Base-by-base conservation (phyloP, 2,329 filamentous ascomycete species). In the Sphaerulina vaccinii region DNA sequence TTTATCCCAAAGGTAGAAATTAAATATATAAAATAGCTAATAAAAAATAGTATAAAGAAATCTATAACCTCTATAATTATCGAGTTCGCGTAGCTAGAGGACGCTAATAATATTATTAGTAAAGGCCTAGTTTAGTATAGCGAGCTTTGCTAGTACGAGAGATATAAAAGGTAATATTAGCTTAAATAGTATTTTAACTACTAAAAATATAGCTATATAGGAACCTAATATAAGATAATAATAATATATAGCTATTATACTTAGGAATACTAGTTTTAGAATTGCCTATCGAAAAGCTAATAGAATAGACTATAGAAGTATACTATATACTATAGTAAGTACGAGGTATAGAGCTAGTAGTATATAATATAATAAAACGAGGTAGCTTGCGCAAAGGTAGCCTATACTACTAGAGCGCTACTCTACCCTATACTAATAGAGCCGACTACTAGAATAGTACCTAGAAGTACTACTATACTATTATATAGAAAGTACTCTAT, bases 191-290 rank as follows among this genome's bases (percentile, higher is more conserved):
- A 13, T 37, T 49, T 49, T 36, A 49, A 49, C 22, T 49, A 24
- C 23, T 36, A 49, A 33, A 42, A 36, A 43, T 49, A 49, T 23
- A 23, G 47, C 47, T 36, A 49, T 42, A 49, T 49, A 49, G 47
- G 47, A 49, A 42, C 47, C 35, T 49, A 49, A 33, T 49, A 24
- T 36, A 49, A 19, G 8, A 38, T 24, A 49, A 42, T 24, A 42
- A 42, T 27, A 27, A 49, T 27, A 49, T 49, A 19, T 49, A 42
- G 47, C 47, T 49, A 49, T 18, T 49, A 36, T 42, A 18, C 47
- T 24, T 29, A 49, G 38, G 38, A 49, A 18, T 16, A 49, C 47
- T 22, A 49, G 23, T 49, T 24, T 29, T 24, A 24, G 47, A 27
- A 49, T 13, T 42, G 19, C 18, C 38, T 24, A 35, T 33, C 37